phyloP scores from a whole-genome alignment of 768 basidiomycete species.

The Symmetrospora coprosmae region DNA sequence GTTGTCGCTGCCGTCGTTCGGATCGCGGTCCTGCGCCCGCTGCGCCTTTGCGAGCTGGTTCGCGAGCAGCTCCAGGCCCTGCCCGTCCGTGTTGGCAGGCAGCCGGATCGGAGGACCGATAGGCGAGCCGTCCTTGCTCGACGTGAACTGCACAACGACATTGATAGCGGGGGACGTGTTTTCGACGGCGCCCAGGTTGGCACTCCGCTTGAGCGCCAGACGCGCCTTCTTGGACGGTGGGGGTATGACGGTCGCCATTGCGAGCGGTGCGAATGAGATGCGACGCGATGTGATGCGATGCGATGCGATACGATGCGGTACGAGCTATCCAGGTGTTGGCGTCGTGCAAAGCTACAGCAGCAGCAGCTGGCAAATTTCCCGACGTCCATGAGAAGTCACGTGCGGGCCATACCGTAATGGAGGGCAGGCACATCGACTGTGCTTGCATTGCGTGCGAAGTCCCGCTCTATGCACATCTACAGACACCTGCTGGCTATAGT shows the following conservation, averaged over 20 bases:
- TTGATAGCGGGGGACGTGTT: conserved; percentile 43
- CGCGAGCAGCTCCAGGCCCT: conserved; percentile 71
- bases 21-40: conserved; percentile 16
- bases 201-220: background rate
- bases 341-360: background rate
- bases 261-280: background rate
- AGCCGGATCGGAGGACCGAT: conserved; percentile 79
- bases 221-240: conserved; percentile 27
- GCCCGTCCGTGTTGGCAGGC: conserved; percentile 69
- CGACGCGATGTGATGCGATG: background rate
- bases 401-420: background rate
- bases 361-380: background rate
- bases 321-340: too few relatives aligned
- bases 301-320: too few relatives aligned
- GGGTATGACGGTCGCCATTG: conserved; percentile 32
- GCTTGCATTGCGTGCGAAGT: too few relatives aligned
- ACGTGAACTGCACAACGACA: conserved; percentile 81
- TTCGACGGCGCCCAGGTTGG: conserved; percentile 5
- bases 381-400: background rate
- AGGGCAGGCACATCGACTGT: background rate
- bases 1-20: conserved; percentile 16
- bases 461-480: background rate
- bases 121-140: conserved; percentile 64
- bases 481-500: background rate
- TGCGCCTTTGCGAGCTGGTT: conserved; percentile 50